Percentiles rank a stretch among this genome's conserved stretches.
phyloP scores from a whole-genome alignment of 805 yeast species.

The Candida odintsovae region DNA sequence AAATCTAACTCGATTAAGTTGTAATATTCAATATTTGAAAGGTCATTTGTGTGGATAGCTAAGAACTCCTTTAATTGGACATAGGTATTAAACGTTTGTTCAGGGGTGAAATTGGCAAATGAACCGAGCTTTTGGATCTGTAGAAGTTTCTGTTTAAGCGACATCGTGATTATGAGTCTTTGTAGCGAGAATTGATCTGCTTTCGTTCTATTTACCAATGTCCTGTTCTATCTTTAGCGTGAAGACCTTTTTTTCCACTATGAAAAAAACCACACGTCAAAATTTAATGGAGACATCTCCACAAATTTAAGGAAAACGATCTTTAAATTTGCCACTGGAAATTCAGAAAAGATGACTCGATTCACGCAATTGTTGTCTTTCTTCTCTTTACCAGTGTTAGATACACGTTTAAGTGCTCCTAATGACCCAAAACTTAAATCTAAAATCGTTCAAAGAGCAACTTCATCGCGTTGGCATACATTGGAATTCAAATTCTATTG shows the following conservation, averaged over 20 bases:
- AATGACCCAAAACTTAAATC: conserved; percentile 24
- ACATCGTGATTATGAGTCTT: background rate
- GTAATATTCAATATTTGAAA: conserved; percentile 38
- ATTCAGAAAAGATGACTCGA: background rate
- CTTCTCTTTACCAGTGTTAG: conserved; percentile 36
- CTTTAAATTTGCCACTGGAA: no score
- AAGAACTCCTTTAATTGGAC: conserved; percentile 31
- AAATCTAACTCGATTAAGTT: conserved; percentile 68
- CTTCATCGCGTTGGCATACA: conserved; percentile 62
- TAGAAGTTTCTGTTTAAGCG: conserved; percentile 39
- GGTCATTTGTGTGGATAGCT: conserved; percentile 16
- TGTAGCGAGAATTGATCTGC: no score
- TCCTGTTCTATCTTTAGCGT: no score
- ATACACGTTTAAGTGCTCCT: conserved; percentile 34
- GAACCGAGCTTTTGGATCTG: conserved; percentile 43
- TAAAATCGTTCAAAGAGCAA: conserved; percentile 8
- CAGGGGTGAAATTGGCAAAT: conserved; percentile 45
- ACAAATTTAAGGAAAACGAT: background rate
- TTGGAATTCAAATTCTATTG: conserved; percentile 69
- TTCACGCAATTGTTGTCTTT: conserved; percentile 9
- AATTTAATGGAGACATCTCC: background rate
- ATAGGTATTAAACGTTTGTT: conserved; percentile 30
- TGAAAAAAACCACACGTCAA: no score
- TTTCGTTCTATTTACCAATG: no score
- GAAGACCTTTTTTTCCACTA: no score